These are phyloP conservation scores for Atalantia buxifolia DNA, from an alignment of 345 rosid species.

Conservation along the genomic window DNA sequence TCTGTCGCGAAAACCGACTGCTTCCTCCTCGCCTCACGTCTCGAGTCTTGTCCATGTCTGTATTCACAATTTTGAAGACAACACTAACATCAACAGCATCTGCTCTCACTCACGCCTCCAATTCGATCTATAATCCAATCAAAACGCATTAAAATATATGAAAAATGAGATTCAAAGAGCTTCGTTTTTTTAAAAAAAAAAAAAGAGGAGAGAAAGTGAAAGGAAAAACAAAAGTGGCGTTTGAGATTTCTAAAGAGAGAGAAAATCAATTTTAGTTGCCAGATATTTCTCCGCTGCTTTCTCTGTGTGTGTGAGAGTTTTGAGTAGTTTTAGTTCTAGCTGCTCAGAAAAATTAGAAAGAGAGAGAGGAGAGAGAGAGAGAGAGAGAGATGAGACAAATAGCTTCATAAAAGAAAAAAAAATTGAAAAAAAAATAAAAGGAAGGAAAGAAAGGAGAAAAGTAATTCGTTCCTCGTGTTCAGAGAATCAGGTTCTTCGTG, in stretches of 20 bases:
- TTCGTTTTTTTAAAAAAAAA: no score
- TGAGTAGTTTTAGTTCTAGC: slow-evolving; percentile 3
- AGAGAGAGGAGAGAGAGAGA: slow-evolving; percentile 13
- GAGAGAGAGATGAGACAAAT: slow-evolving; percentile 19
- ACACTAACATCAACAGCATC: background rate
- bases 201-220: background rate
- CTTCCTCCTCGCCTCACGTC: slow-evolving; percentile 62
- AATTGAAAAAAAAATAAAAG: background rate
- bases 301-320: slow-evolving; percentile 8
- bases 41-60: slow-evolving; percentile 58
- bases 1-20: slow-evolving; percentile 49
- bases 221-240: slow-evolving; percentile 10
- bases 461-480: slow-evolving; percentile 62
- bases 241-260: slow-evolving; percentile 27
- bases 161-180: background rate
- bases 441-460: slow-evolving; percentile 11
- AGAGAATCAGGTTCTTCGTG: slow-evolving; percentile 88
- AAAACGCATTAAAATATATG: background rate
- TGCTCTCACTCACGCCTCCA: slow-evolving; percentile 15
- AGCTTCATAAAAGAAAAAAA: background rate
- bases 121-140: background rate
- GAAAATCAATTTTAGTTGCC: slow-evolving; percentile 22
- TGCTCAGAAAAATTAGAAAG: background rate
- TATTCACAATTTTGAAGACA: slow-evolving; percentile 10
- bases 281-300: slow-evolving; percentile 27